Conservation (phyloP, 352 stramenopile species). For the Detonula confervacea region DNA sequence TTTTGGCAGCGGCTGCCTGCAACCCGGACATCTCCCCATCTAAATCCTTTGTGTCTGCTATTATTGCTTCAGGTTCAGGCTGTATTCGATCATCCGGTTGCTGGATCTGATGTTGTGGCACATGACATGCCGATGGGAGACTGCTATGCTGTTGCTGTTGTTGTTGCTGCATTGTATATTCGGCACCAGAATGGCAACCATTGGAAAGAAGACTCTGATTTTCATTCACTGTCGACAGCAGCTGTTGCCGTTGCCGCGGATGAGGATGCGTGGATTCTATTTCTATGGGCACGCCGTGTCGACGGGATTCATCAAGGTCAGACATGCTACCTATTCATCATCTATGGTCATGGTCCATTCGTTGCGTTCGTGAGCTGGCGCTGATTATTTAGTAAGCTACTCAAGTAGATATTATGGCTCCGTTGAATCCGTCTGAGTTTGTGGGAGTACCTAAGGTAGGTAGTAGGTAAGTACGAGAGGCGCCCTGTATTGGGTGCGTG, state of each 20-base stretch:
- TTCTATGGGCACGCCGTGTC: conserved; percentile 7
- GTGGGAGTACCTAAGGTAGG: too few relatives aligned
- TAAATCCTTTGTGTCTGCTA: conserved; percentile 20
- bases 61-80: not conserved
- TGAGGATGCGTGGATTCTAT: too few relatives aligned
- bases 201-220: not conserved
- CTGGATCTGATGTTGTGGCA: conserved; percentile 11
- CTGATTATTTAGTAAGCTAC: not conserved
- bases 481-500: too few relatives aligned
- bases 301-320: conserved; percentile 34
- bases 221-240: not conserved
- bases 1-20: conserved; percentile 45
- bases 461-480: too few relatives aligned
- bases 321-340: too few relatives aligned
- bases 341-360: conserved; percentile 7
- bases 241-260: not conserved
- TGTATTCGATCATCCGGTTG: not conserved
- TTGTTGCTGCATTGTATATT: not conserved
- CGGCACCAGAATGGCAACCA: not conserved
- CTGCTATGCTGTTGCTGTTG: not conserved
- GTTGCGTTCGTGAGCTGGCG: not conserved
- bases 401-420: too few relatives aligned
- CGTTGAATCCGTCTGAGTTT: too few relatives aligned
- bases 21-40: conserved; percentile 38
- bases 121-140: not conserved